These are phyloP conservation scores for Immersiella caudata DNA, from an alignment of 495 filamentous ascomycete species.

Conservation along the genomic window DNA sequence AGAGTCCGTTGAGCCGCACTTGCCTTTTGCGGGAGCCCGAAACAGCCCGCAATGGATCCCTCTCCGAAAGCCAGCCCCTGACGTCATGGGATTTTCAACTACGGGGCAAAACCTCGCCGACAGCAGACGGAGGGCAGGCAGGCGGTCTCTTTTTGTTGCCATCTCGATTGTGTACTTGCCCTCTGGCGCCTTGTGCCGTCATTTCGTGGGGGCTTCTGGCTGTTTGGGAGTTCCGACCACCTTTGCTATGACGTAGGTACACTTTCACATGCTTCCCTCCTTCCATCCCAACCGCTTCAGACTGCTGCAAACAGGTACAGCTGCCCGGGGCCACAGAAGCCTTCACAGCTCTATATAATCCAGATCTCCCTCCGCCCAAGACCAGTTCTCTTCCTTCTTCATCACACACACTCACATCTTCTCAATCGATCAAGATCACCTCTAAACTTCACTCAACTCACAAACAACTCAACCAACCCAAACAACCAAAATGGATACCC, in stretches of 20 bases:
- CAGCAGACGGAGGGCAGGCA: constrained; percentile 1
- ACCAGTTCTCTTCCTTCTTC: constrained; percentile 26
- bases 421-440: constrained; percentile 17
- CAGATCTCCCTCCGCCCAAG: constrained; percentile 18
- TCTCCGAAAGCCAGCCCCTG: constrained; percentile 3
- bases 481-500: constrained; percentile 57
- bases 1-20: constrained; percentile 11
- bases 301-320: constrained; percentile 1
- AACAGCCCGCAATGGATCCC: background rate
- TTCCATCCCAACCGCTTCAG: constrained; percentile 3
- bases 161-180: background rate
- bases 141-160: constrained; percentile 14
- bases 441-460: constrained; percentile 32
- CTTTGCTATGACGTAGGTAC: constrained; percentile 19
- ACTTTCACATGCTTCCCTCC: constrained; percentile 22
- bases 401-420: constrained; percentile 28
- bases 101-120: background rate
- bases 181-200: background rate
- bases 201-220: background rate
- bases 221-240: background rate
- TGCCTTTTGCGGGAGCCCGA: background rate
- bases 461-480: constrained; percentile 42
- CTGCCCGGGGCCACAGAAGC: background rate
- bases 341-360: constrained; percentile 32
- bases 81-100: constrained; percentile 19